Evolutionary conservation across 768 basidiomycete species (phyloP).

Genomic region (Gloeophyllum trabeum): DNA sequence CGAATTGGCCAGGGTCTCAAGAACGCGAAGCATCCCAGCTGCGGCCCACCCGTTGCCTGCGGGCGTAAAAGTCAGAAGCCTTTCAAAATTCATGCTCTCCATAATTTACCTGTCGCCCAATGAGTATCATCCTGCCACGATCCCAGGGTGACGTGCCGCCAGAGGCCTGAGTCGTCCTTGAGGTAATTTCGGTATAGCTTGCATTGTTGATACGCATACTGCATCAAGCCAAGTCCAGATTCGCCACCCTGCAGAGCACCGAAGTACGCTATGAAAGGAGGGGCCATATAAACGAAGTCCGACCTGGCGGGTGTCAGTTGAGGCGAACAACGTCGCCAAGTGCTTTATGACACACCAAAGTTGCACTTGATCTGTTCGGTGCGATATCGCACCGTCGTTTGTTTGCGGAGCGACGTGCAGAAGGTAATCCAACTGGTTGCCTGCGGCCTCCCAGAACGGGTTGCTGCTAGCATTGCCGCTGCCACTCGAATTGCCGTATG

Average conservation of each 20-base stretch:
- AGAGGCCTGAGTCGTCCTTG: constrained; percentile 34
- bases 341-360: constrained; percentile 29
- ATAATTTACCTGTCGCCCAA: constrained; percentile 45
- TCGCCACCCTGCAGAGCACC: constrained; percentile 34
- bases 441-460: constrained; percentile 32
- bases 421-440: constrained; percentile 36
- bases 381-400: constrained; percentile 45
- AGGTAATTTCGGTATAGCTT: constrained; percentile 45
- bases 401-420: constrained; percentile 31
- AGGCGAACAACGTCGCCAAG: no score
- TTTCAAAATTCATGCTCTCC: not conserved
- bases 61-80: not conserved
- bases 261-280: constrained; percentile 58
- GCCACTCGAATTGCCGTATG: constrained; percentile 22
- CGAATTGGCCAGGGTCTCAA: constrained; percentile 38
- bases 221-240: constrained; percentile 24
- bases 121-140: constrained; percentile 32
- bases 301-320: constrained; percentile 31
- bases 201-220: constrained; percentile 44
- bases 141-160: constrained; percentile 45
- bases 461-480: constrained; percentile 21
- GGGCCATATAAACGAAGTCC: constrained; percentile 51
- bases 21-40: constrained; percentile 52
- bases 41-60: constrained; percentile 63
- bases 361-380: constrained; percentile 39